Percentiles rank a stretch among this genome's conserved stretches.
Conservation (phyloP, 352 stramenopile genomes). For the Phytophthora ramorum region DNA sequence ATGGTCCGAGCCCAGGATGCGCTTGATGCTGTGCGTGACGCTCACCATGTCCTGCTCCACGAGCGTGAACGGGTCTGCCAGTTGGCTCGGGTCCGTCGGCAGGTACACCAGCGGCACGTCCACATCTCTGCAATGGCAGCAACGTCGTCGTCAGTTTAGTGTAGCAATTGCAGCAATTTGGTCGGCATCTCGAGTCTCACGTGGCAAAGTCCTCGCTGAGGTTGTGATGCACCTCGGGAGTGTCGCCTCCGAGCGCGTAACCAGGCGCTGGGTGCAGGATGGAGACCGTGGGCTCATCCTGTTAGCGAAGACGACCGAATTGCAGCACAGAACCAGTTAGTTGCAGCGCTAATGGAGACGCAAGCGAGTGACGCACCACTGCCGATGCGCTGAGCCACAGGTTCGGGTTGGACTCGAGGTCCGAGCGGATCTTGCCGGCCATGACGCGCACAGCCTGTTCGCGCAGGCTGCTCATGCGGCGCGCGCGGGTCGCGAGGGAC, state of each 20-base stretch:
- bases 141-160: conserved; percentile 8
- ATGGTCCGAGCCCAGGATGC: conserved; percentile 96
- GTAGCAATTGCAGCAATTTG: background rate
- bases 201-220: conserved; percentile 52
- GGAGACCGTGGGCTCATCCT: conserved; percentile 87
- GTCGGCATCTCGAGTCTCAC: conserved; percentile 4
- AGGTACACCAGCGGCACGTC: conserved; percentile 57
- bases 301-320: conserved; percentile 2
- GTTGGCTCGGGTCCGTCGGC: conserved; percentile 51
- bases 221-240: conserved; percentile 38
- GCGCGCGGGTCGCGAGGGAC: conserved; percentile 24
- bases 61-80: conserved; percentile 94
- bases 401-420: conserved; percentile 84
- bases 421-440: conserved; percentile 60
- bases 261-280: conserved; percentile 76
- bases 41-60: conserved; percentile 92
- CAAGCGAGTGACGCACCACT: conserved; percentile 55
- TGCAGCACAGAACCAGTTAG: conserved; percentile 3
- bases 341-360: background rate
- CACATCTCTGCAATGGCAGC: conserved; percentile 25
- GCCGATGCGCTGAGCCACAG: conserved; percentile 82
- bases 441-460: conserved; percentile 70
- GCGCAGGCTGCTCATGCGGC: conserved; percentile 61
- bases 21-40: conserved; percentile 95
- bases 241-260: conserved; percentile 53